A percentile compares a stretch with the other conserved stretches of the same genome.
These are phyloP conservation scores for Parachlorella kessleri DNA, from an alignment of 139 green algal genomes.

Conservation along the genomic window DNA sequence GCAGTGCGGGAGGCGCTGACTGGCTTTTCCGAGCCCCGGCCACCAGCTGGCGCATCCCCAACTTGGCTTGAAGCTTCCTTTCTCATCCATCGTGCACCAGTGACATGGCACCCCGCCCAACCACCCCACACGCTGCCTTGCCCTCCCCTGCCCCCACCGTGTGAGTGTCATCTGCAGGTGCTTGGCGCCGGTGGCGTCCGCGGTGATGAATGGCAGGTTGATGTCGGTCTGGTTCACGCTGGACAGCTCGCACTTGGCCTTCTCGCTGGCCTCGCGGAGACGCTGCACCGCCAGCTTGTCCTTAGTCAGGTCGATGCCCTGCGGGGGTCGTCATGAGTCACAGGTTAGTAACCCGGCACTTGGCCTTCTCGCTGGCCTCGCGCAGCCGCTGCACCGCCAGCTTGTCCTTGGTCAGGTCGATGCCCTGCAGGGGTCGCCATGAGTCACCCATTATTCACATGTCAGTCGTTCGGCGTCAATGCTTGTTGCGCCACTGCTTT, in stretches of 20 bases:
- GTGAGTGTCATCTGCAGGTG: constrained; percentile 44
- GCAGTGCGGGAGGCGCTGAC: too few relatives aligned
- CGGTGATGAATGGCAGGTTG: constrained; percentile 99
- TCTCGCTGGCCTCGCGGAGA: constrained; percentile 92
- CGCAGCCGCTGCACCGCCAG: constrained; percentile 95
- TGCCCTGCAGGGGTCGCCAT: constrained; percentile 63
- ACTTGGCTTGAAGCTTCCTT: too few relatives aligned
- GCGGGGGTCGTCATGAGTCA: too few relatives aligned
- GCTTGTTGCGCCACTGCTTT: neutral
- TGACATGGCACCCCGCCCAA: too few relatives aligned
- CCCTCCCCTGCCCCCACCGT: constrained; percentile 1
- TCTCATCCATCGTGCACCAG: too few relatives aligned
- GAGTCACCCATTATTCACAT: neutral
- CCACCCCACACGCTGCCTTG: too few relatives aligned
- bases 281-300: constrained; percentile 97
- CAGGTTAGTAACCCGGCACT: constrained; percentile 91
- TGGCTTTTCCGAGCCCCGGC: too few relatives aligned
- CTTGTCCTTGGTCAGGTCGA: constrained; percentile 94
- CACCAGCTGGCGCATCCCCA: too few relatives aligned
- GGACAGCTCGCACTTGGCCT: constrained; percentile 98
- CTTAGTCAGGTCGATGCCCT: constrained; percentile 93
- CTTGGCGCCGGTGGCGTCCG: constrained; percentile 79
- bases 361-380: constrained; percentile 96
- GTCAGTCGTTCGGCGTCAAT: too few relatives aligned
- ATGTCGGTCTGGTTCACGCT: constrained; percentile 87